Evolutionary conservation across 2,329 filamentous ascomycete species (phyloP).

Genomic region (Verticillium tricorpus): DNA sequence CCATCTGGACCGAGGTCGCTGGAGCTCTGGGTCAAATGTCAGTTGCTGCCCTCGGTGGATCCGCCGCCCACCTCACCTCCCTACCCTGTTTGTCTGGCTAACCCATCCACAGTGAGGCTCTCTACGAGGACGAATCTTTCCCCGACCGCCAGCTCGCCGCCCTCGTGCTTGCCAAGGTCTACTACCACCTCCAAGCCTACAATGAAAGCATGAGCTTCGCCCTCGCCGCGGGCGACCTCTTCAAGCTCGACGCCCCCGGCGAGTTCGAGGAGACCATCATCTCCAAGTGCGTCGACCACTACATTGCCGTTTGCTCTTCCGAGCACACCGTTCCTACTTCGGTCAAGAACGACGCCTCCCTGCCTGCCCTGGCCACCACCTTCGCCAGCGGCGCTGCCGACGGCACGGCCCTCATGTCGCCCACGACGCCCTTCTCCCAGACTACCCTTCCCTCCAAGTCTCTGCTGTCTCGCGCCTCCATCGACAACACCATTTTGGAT

Average conservation of each 20-base stretch:
- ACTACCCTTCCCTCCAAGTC: slow-evolving; percentile 91
- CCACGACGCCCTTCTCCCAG: slow-evolving; percentile 93
- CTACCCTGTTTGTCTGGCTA: slow-evolving; percentile 7
- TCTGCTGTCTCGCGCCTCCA: slow-evolving; percentile 77
- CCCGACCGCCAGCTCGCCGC: slow-evolving; percentile 91
- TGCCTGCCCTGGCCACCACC: slow-evolving; percentile 74
- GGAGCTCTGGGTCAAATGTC: slow-evolving; percentile 92
- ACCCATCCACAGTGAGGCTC: slow-evolving; percentile 66
- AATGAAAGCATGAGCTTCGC: slow-evolving; percentile 99
- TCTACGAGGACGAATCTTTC: slow-evolving; percentile 95
- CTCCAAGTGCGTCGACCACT: slow-evolving; percentile 96
- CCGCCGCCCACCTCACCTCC: not conserved
- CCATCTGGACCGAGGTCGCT: slow-evolving; percentile 96
- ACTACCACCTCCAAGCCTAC: slow-evolving; percentile 98
- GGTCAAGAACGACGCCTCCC: slow-evolving; percentile 37
- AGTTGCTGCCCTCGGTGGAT: slow-evolving; percentile 11
- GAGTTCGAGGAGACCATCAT: slow-evolving; percentile 99
- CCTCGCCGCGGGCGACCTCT: slow-evolving; percentile 87
- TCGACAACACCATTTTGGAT: slow-evolving; percentile 59
- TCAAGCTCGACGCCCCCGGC: slow-evolving; percentile 84
- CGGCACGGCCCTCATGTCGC: slow-evolving; percentile 70
- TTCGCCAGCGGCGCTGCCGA: slow-evolving; percentile 66
- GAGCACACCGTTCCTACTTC: slow-evolving; percentile 42
- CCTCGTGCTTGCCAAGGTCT: slow-evolving; percentile 93
- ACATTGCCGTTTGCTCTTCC: slow-evolving; percentile 69